These are phyloP conservation scores for Tetrahymena thermophila DNA, from an alignment of 73 alveolate species.

Conservation along the genomic window DNA sequence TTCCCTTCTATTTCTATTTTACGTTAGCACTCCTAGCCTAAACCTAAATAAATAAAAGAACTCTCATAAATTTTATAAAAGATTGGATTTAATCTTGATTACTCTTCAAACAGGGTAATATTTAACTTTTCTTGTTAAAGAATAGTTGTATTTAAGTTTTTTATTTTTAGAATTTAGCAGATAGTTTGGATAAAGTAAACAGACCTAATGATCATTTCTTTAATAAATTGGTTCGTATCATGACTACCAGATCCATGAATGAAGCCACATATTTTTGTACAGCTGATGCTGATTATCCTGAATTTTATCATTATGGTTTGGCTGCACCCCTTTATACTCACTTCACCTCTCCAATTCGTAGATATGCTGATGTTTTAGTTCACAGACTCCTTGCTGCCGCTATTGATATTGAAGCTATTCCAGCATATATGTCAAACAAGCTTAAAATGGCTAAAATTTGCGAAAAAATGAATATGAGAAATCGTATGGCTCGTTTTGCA, in stretches of 20 bases:
- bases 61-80: slow-evolving; percentile 55
- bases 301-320: slow-evolving; percentile 96
- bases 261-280: slow-evolving; percentile 88
- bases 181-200: slow-evolving; percentile 74
- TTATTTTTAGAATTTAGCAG: slow-evolving; percentile 48
- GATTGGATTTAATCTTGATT: slow-evolving; percentile 37
- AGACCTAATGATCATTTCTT: slow-evolving; percentile 78
- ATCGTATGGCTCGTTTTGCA: slow-evolving; percentile 81
- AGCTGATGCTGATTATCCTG: slow-evolving; percentile 91
- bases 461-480: slow-evolving; percentile 78
- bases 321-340: slow-evolving; percentile 99
- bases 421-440: slow-evolving; percentile 88
- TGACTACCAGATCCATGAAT: slow-evolving; percentile 95
- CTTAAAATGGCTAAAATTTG: slow-evolving; percentile 77
- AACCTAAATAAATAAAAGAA: slow-evolving; percentile 64
- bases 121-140: not conserved
- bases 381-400: slow-evolving; percentile 99
- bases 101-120: not conserved
- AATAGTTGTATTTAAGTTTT: too few species aligned
- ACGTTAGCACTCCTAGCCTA: slow-evolving; percentile 82
- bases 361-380: slow-evolving; percentile 99
- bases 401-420: slow-evolving; percentile 87
- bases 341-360: slow-evolving; percentile 97
- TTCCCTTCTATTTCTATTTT: slow-evolving; percentile 69
- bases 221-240: slow-evolving; percentile 80